Percentiles rank a stretch among this genome's conserved stretches.
Conservation (phyloP, 495 filamentous ascomycete genomes). For the Chaetomium fimeti region DNA sequence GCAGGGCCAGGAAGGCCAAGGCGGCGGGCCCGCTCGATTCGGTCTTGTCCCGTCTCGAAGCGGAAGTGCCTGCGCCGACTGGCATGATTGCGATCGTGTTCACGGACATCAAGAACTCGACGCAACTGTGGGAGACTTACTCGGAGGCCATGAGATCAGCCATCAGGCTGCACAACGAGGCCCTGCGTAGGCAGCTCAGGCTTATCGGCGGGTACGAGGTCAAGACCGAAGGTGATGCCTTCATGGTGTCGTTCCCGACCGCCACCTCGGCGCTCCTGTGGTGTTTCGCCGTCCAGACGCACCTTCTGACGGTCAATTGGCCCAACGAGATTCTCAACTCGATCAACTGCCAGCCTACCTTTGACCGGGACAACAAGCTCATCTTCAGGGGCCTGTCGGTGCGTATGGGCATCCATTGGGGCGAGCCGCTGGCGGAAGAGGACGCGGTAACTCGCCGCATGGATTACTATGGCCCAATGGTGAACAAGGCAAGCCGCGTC, state of each 20-base stretch:
- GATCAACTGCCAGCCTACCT: constrained; percentile 74
- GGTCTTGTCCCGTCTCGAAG: constrained; percentile 75
- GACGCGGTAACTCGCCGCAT: constrained; percentile 96
- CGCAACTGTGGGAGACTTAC: constrained; percentile 92
- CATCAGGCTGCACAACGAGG: constrained; percentile 93
- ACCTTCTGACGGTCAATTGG: constrained; percentile 86
- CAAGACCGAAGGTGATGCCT: constrained; percentile 99
- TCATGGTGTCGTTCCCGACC: constrained; percentile 98
- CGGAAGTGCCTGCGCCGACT: constrained; percentile 83
- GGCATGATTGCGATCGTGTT: constrained; percentile 93
- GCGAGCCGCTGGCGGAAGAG: constrained; percentile 86
- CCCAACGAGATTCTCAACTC: constrained; percentile 88
- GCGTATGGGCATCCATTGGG: constrained; percentile 96
- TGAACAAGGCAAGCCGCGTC: constrained; percentile 92
- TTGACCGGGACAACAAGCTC: constrained; percentile 79
- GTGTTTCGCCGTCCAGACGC: constrained; percentile 90
- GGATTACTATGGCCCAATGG: constrained; percentile 99
- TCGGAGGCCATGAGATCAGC: constrained; percentile 92
- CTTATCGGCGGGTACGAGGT: constrained; percentile 97
- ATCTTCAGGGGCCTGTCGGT: constrained; percentile 94
- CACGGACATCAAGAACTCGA: constrained; percentile 99
- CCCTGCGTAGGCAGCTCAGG: constrained; percentile 88
- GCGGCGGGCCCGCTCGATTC: constrained; percentile 74
- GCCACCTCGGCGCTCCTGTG: constrained; percentile 90
- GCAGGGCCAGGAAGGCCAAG: constrained; percentile 59